Evolutionary conservation across 2,329 filamentous ascomycete species (phyloP).

Genomic region (Endothia cerciana): DNA sequence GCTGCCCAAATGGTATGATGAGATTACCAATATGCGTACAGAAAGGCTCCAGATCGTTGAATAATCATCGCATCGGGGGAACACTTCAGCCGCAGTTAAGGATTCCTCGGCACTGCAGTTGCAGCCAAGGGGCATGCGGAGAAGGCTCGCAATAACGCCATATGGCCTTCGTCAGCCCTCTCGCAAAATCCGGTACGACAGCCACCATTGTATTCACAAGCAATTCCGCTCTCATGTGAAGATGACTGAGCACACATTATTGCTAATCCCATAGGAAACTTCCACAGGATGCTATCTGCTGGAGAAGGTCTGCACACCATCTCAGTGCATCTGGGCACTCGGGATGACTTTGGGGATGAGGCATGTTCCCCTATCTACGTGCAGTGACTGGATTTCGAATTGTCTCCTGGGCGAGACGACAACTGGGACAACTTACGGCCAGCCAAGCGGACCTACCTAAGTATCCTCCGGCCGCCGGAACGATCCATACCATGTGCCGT

Average conservation of each 20-base stretch:
- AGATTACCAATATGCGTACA: too few relatives aligned
- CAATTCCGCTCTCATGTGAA: too few relatives aligned
- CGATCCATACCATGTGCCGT: conserved; percentile 9
- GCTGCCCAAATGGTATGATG: too few relatives aligned
- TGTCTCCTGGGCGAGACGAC: background rate
- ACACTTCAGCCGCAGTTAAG: background rate
- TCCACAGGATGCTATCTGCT: background rate
- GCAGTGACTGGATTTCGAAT: background rate
- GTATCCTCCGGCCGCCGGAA: conserved; percentile 9
- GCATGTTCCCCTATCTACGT: background rate
- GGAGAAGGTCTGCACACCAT: background rate
- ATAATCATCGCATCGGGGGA: background rate
- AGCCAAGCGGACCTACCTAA: background rate
- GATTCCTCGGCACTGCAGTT: background rate
- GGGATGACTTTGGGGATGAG: too few relatives aligned
- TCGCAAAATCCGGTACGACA: too few relatives aligned
- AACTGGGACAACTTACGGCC: background rate
- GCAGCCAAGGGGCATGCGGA: too few relatives aligned
- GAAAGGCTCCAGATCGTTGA: too few relatives aligned
- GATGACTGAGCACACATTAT: background rate
- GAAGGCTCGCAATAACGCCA: too few relatives aligned
- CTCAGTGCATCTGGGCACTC: background rate
- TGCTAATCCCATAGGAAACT: background rate
- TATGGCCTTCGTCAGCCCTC: too few relatives aligned
- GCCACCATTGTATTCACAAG: background rate